Evolutionary conservation across 2,329 filamentous ascomycete species (phyloP).

Genomic region (Cadophora malorum): DNA sequence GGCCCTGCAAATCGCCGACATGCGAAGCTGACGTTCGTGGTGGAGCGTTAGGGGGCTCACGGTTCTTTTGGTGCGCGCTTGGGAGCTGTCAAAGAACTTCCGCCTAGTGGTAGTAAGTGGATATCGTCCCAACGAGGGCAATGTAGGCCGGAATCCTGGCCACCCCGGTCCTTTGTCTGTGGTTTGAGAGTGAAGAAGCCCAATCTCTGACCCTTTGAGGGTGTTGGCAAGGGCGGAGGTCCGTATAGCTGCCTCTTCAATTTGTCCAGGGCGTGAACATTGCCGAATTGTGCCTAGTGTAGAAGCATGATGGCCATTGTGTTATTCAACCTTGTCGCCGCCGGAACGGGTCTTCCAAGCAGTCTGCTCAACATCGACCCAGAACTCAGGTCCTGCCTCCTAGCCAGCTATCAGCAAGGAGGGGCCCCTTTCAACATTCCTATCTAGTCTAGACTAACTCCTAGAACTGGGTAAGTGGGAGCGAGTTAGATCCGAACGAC

Average conservation of each 20-base stretch:
- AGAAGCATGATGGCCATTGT: background rate
- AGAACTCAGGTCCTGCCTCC: slow-evolving; percentile 1
- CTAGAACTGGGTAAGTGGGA: slow-evolving; percentile 15
- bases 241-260: slow-evolving; percentile 20
- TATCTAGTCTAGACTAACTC: slow-evolving; percentile 10
- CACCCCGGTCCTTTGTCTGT: slow-evolving; percentile 1
- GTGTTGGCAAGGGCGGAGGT: slow-evolving; percentile 25
- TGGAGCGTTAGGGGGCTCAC: slow-evolving; percentile 12
- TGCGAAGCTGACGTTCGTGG: slow-evolving; percentile 29
- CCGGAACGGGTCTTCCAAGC: slow-evolving; percentile 4
- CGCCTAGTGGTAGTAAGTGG: slow-evolving; percentile 10
- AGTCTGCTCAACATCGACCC: slow-evolving; percentile 3
- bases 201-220: slow-evolving; percentile 22
- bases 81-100: slow-evolving; percentile 30
- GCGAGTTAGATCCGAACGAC: slow-evolving; percentile 32
- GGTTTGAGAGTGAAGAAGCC: slow-evolving; percentile 8
- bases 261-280: slow-evolving; percentile 18
- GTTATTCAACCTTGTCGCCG: background rate
- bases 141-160: slow-evolving; percentile 14
- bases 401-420: slow-evolving; percentile 4
- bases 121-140: slow-evolving; percentile 5
- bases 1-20: slow-evolving; percentile 20
- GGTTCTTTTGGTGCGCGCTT: slow-evolving; percentile 21
- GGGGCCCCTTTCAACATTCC: slow-evolving; percentile 16
- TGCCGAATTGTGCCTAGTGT: slow-evolving; percentile 21